Evolutionary conservation across 306 rosid genomes (phyloP).

Genomic region (Lagenaria siceraria): DNA sequence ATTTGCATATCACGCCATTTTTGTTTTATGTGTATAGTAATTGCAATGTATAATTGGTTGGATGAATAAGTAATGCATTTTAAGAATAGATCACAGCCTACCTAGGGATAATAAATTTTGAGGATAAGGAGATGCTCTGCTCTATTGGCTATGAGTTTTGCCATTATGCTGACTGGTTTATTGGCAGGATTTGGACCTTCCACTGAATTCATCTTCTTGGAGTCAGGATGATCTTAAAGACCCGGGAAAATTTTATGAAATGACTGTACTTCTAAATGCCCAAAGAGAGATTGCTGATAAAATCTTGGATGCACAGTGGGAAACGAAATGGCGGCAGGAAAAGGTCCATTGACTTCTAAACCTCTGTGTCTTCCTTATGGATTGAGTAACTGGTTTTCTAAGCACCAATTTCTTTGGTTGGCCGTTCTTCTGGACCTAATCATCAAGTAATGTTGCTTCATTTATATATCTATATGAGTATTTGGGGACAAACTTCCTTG

Average conservation of each 20-base stretch:
- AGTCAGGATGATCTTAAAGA: conserved; percentile 73
- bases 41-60: background rate
- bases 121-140: background rate
- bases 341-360: conserved; percentile 39
- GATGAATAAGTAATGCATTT: background rate
- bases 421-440: background rate
- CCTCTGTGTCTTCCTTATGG: background rate
- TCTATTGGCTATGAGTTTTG: background rate
- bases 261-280: conserved; percentile 90
- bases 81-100: background rate
- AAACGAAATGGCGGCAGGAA: conserved; percentile 82
- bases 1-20: background rate
- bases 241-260: conserved; percentile 70
- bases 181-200: conserved; percentile 78
- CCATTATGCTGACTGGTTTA: conserved; percentile 22
- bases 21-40: background rate
- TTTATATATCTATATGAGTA: background rate
- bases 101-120: background rate
- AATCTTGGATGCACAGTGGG: conserved; percentile 88
- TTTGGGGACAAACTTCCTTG: background rate
- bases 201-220: conserved; percentile 85
- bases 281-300: conserved; percentile 88
- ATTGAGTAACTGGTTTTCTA: background rate
- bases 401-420: background rate
- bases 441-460: background rate